Evolutionary conservation across 2,329 filamentous ascomycete genomes (phyloP).

Genomic region (Diaporthe amygdali): DNA sequence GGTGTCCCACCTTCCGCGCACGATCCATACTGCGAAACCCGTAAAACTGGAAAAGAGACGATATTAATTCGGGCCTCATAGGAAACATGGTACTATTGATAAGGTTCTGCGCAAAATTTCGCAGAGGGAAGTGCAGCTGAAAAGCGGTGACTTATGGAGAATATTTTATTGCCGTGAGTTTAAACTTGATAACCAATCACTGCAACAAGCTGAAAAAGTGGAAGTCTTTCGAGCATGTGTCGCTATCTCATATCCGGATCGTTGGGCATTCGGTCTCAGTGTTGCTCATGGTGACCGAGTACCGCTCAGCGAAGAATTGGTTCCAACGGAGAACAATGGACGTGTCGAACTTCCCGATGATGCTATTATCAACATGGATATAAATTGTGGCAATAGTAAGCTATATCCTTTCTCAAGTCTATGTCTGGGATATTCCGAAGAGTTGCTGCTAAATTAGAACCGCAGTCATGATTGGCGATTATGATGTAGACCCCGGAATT

Average conservation of each 20-base stretch:
- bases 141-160: background rate
- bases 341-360: no score
- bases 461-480: background rate
- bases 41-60: fast-evolving
- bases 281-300: background rate
- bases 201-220: background rate
- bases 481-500: background rate
- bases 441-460: background rate
- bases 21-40: background rate
- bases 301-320: background rate
- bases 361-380: background rate
- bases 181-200: no score
- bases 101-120: background rate
- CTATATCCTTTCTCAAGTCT: fast-evolving
- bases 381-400: background rate
- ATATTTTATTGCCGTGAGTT: background rate
- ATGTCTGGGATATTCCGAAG: no score
- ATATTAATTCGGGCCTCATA: background rate
- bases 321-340: background rate
- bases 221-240: background rate
- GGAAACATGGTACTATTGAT: background rate
- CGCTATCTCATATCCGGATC: background rate
- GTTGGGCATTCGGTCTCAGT: background rate
- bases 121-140: background rate
- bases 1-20: no score